Evolutionary conservation across 768 basidiomycete genomes (phyloP), one percentile per base, ranked within the genome.

Genomic region (Amanita pseudoporphyria): DNA sequence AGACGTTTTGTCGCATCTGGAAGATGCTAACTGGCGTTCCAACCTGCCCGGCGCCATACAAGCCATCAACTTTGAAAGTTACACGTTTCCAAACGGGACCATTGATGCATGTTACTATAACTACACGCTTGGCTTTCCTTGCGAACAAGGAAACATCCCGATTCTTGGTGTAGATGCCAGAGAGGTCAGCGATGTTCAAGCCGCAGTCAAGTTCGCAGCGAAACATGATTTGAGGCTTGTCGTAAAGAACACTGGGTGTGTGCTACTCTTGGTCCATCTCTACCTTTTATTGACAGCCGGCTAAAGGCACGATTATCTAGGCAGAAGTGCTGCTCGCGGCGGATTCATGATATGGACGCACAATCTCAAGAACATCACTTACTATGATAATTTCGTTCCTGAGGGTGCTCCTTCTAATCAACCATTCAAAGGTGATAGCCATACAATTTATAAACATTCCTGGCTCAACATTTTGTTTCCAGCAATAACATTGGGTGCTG

Each of bases 121-220:
- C n/a, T n/a, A n/a, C n/a, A n/a, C 64, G 0, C 55, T 71, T 0
- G 69, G 67, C 2, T 38, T 64, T 14, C 64, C 69, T 6, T 77
- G 74, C 51, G 58, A 60, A 2, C 74, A 73, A 53, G 74, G 73
- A 16, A 68, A 66, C 38, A 64, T 74, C 1, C n/a, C n/a, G n/a
- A n/a, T n/a, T n/a, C n/a, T n/a, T n/a, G n/a, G n/a, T n/a, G n/a
- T n/a, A n/a, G n/a, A n/a, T n/a, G n/a, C n/a, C n/a, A n/a, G n/a
- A n/a, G n/a, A n/a, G n/a, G n/a, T n/a, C n/a, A n/a, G n/a, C n/a
- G n/a, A n/a, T n/a, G n/a, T n/a, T n/a, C n/a, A n/a, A n/a, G n/a
- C n/a, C n/a, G n/a, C n/a, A n/a, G n/a, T n/a, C n/a, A n/a, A n/a
- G n/a, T n/a, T n/a, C n/a, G n/a, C n/a, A n/a, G n/a, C n/a, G n/a